phyloP scores from a whole-genome alignment of 2,329 filamentous ascomycete genomes.

The Venturia pyrina region DNA sequence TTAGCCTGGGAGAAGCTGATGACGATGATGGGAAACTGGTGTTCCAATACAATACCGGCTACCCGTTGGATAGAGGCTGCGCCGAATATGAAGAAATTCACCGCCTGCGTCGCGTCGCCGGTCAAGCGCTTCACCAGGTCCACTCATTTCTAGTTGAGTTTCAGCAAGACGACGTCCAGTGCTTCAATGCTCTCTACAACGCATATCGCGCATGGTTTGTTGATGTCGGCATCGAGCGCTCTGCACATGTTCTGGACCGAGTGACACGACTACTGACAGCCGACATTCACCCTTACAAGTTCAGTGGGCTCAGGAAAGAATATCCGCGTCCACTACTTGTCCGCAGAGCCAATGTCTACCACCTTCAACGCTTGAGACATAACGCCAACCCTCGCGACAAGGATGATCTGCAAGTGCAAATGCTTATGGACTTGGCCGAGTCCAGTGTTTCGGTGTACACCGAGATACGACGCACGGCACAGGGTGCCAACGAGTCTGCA shows the following conservation, averaged over 20 bases:
- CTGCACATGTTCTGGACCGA: conserved; percentile 83
- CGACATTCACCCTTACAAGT: conserved; percentile 87
- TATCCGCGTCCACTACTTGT: conserved; percentile 90
- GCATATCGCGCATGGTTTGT: conserved; percentile 96
- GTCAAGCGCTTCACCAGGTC: conserved; percentile 69
- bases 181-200: conserved; percentile 85
- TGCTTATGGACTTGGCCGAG: conserved; percentile 79
- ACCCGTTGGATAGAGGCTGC: conserved; percentile 57
- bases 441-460: conserved; percentile 89
- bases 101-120: conserved; percentile 67
- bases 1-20: conserved; percentile 51
- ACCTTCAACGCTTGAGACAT: conserved; percentile 85
- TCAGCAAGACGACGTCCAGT: conserved; percentile 91
- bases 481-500: conserved; percentile 85
- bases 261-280: conserved; percentile 74
- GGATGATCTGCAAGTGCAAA: conserved; percentile 75
- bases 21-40: conserved; percentile 77
- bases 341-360: conserved; percentile 87
- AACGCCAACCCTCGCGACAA: conserved; percentile 82
- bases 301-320: conserved; percentile 81
- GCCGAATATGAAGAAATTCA: conserved; percentile 68
- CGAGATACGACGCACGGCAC: conserved; percentile 88
- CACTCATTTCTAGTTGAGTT: conserved; percentile 74
- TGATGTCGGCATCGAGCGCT: conserved; percentile 91
- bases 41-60: conserved; percentile 83